Evolutionary conservation across 495 filamentous ascomycete genomes (phyloP), one percentile per base, ranked within the genome.

Genomic region (Endocarpon pusillum): DNA sequence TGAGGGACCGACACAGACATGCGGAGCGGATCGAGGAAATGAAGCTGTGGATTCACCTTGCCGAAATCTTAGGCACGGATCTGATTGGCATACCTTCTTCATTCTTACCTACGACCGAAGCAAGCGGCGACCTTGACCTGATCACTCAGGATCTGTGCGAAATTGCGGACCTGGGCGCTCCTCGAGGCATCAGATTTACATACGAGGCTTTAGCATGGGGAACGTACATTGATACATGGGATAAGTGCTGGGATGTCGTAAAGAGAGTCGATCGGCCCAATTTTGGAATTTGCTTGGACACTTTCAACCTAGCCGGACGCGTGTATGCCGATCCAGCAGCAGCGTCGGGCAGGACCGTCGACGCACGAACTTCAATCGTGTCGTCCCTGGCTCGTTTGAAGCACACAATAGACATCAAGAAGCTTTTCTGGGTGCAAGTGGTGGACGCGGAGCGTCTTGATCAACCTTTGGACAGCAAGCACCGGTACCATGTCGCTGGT

Each of bases 161-260:
- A 34, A 52, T 81, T 2, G 75, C 81, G 1, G 76, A 84, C 35
- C 43, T 82, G 34, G 78, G 76, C 2, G 71, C 69, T 2, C 63
- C 61, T 3, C n/a, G n/a, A n/a, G n/a, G n/a, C n/a, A 64, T 89
- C 39, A 66, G 71, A 2, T 79, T 83, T 44, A 77, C 78, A 15
- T 86, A 86, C 48, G 81, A 89, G 52, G 67, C 67, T 34, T 64
- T 86, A 9, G 72, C 67, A 45, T 89, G 77, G 75, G 78, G 72
- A 19, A 81, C 78, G 9, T 67, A 73, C 42, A 54, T 75, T 40
- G 63, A 83, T 47, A 73, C 64, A 1, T 81, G 75, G 75, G 69
- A 79, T 48, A 45, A 51, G 31, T 64, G 57, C 43, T 81, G 71
- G 69, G 59, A 71, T n/a, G 49, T 79, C 5, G 66, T 76, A 4